Evolutionary conservation across 352 stramenopile genomes (phyloP).

Genomic region (Pythium brachiatum): DNA sequence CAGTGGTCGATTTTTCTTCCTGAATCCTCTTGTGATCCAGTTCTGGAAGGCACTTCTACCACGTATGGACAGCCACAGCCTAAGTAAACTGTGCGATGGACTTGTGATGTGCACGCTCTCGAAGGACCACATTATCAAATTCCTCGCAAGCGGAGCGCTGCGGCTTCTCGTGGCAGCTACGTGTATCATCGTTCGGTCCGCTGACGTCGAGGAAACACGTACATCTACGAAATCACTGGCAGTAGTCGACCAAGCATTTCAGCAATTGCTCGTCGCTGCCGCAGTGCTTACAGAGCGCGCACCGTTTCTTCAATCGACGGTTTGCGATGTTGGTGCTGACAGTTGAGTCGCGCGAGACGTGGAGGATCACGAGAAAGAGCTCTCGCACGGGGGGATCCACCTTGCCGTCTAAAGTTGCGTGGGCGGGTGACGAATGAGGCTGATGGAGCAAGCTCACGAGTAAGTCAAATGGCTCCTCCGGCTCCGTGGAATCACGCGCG

Average conservation of each 20-base stretch:
- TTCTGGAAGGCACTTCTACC: constrained; percentile 18
- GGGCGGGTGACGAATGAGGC: neutral
- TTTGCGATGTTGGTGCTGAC: neutral
- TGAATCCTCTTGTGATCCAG: constrained; percentile 18
- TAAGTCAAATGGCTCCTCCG: constrained; percentile 3
- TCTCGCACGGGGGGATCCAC: neutral
- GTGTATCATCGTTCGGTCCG: neutral
- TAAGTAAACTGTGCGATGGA: constrained; percentile 7
- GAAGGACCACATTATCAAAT: constrained; percentile 6
- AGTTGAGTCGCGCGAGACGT: constrained; percentile 1
- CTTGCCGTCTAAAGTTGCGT: neutral
- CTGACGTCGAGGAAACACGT: neutral
- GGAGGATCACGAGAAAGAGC: constrained; percentile 8
- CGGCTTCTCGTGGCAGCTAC: constrained; percentile 5
- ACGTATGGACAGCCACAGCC: constrained; percentile 10
- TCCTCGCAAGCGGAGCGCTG: constrained; percentile 9
- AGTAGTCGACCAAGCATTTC: constrained; percentile 1
- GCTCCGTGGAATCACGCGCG: neutral
- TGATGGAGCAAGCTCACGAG: constrained; percentile 2
- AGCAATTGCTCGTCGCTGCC: constrained; percentile 6
- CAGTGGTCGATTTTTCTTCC: constrained; percentile 19
- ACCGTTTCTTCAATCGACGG: constrained; percentile 22
- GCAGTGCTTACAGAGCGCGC: constrained; percentile 21
- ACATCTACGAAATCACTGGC: neutral
- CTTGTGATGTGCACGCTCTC: constrained; percentile 6